Base-by-base conservation (phyloP, 495 filamentous ascomycete genomes). In the Annulohypoxylon bovei region DNA sequence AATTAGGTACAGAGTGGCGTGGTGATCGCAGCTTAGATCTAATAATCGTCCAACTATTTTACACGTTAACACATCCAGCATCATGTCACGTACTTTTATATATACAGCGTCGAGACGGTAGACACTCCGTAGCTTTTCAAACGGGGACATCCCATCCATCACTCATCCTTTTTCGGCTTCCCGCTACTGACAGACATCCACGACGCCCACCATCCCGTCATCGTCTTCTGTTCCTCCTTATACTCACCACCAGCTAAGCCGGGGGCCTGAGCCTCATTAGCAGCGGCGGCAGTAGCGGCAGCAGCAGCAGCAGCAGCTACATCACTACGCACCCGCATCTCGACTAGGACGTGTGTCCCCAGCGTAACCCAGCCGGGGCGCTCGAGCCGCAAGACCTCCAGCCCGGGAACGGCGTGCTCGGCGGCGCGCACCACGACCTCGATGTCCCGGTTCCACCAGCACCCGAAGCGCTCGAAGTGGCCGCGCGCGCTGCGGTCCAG, bases 381-480 rank as follows among this genome's bases (percentile, higher is more conserved):
- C 74, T 89, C 83, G 23, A 96, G 80, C 59, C 80, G 81, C 22
- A 92, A 83, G 47, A 99, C 82, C 81, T 94, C 91, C 74, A 99
- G 79, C 20, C 93, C 95, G 65, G 91, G 94, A 67, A 94, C 87
- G 68, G 85, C 61, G 58, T 65, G 39, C 25, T 71, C 76, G 5
- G 82, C 81, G 33, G 78, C 79, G 32, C 67, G 79, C 39, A 98
- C 88, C 76, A 98, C 87, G 61, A 78, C 79, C 62, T 90, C 92
- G 59, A 99, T 90, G 84, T 99, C 95, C 55, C 93, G 84, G 80
- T 99, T 99, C 90, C 92, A 97, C 94, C 94, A 98, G 81, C 95
- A 99, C 7, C 96, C 95, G 84, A 93, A 93, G 54, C 87, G 85
- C 64, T 88, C 84, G 44, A 94, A 94, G 85, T 98, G 95, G 32